Conservation (phyloP, 2,329 filamentous ascomycete species). For the Hortaea sp. region DNA sequence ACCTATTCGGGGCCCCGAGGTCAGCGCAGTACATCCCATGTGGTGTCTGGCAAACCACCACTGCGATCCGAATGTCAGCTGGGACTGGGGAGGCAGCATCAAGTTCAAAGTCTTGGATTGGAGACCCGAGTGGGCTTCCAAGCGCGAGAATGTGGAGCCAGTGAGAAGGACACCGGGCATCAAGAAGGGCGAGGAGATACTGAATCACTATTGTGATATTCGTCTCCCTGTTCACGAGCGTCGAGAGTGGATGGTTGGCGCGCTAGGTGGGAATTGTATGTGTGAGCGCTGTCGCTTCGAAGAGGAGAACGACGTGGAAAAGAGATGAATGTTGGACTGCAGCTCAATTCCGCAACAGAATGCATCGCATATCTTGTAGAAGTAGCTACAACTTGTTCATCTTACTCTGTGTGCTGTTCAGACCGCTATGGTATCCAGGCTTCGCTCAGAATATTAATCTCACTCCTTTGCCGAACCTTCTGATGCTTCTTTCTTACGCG, state of each 20-base stretch:
- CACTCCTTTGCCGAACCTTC: too few relatives aligned
- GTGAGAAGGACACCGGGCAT: conserved; percentile 43
- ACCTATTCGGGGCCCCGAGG: conserved; percentile 72
- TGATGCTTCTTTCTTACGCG: too few relatives aligned
- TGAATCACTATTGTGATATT: conserved; percentile 93
- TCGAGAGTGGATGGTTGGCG: conserved; percentile 80
- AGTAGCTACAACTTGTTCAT: too few relatives aligned
- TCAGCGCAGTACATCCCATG: conserved; percentile 85
- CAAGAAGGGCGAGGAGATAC: conserved; percentile 68
- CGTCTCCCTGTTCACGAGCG: conserved; percentile 65
- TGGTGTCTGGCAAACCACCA: conserved; percentile 97
- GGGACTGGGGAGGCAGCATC: conserved; percentile 84
- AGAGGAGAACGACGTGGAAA: conserved; percentile 17
- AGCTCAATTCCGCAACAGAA: too few relatives aligned
- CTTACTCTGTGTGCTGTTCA: too few relatives aligned
- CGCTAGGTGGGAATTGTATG: conserved; percentile 79
- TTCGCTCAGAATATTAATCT: too few relatives aligned
- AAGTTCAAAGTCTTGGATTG: conserved; percentile 54
- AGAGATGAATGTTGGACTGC: too few relatives aligned
- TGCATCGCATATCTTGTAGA: too few relatives aligned
- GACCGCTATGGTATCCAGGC: too few relatives aligned
- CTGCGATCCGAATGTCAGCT: conserved; percentile 87
- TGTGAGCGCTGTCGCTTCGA: conserved; percentile 75
- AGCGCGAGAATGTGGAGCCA: background rate
- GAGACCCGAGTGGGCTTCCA: conserved; percentile 40